Evolutionary conservation across 306 rosid species (phyloP).

Genomic region (Ochetophila trinervis): DNA sequence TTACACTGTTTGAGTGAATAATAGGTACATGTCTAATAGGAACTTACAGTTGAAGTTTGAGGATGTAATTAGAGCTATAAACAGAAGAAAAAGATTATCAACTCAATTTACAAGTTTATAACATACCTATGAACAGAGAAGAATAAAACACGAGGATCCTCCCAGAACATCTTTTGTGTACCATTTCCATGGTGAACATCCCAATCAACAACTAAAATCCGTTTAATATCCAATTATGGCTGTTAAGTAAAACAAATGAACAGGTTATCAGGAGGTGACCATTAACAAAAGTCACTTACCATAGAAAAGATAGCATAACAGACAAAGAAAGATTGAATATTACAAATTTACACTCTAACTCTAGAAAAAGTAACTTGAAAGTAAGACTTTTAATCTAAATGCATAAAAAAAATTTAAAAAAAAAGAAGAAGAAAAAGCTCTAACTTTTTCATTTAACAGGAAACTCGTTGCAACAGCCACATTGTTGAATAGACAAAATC

Average conservation of each 20-base stretch:
- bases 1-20: constrained; percentile 3
- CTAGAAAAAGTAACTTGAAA: constrained; percentile 1
- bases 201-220: constrained; percentile 87
- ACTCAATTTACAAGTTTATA: not conserved
- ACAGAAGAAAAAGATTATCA: not conserved
- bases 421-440: too few species aligned
- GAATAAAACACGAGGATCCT: constrained; percentile 77
- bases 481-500: constrained; percentile 88
- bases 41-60: too few species aligned
- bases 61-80: too few species aligned
- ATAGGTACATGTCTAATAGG: not conserved
- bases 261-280: constrained; percentile 17
- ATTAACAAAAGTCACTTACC: not conserved
- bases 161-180: constrained; percentile 89
- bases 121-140: constrained; percentile 91
- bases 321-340: too few species aligned
- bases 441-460: constrained; percentile 70
- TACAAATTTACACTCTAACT: not conserved
- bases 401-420: not conserved
- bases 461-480: constrained; percentile 76
- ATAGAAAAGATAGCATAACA: not conserved
- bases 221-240: constrained; percentile 72
- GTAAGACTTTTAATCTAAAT: constrained; percentile 4
- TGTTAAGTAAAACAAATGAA: constrained; percentile 34
- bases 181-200: constrained; percentile 97